Evolutionary conservation across 805 yeast genomes (phyloP), one percentile per base, ranked within the genome.

Genomic region (Starmerella stigmatis): DNA sequence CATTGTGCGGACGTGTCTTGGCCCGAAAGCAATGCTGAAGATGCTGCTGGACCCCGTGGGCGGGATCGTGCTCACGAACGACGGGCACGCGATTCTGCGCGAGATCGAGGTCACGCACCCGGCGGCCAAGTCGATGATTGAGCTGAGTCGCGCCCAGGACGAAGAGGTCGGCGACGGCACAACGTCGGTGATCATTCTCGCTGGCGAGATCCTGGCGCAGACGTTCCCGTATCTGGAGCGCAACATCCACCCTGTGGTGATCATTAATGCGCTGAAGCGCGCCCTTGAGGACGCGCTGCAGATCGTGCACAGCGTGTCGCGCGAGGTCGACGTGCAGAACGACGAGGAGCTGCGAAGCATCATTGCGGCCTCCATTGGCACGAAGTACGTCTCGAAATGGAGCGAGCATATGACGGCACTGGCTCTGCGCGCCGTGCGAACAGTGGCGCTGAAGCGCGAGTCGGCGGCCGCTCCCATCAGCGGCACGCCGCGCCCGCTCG

Each of bases 151-250:
- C 68, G 88, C 98, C 6, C 96, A 89, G 69, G 98, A 89, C 62
- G 98, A 89, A 68, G 98, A 89, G 68, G 98, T 78, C 45, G 99
- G 99, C 46, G 99, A 92, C 60, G 97, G 97, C 50, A 88, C 99
- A 49, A 92, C 99, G 21, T 81, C 96, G 8, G 99, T 92, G 44
- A 92, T 92, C 60, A 89, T 92, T 52, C 70, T 89, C 46, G 97
- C 98, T 16, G 98, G 98, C 52, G 98, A 92, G 64, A 86, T 92
- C 47, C 71, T 92, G 50, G 95, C 97, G 3, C 96, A 88, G 65
- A 79, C 94, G 40, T 86, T 82, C 64, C 96, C 96, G 39, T 86
- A 86, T 64, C 58, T 75, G 46, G 97, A 89, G 65, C 86, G 86
- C 63, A 85, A 88, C 61, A 86, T 92, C 57, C 98, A 92, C 66